A percentile compares a stretch with the other conserved stretches of the same genome.
Evolutionary conservation across 163 green algal genomes (phyloP).

Genomic region (Scenedesmus sp.): DNA sequence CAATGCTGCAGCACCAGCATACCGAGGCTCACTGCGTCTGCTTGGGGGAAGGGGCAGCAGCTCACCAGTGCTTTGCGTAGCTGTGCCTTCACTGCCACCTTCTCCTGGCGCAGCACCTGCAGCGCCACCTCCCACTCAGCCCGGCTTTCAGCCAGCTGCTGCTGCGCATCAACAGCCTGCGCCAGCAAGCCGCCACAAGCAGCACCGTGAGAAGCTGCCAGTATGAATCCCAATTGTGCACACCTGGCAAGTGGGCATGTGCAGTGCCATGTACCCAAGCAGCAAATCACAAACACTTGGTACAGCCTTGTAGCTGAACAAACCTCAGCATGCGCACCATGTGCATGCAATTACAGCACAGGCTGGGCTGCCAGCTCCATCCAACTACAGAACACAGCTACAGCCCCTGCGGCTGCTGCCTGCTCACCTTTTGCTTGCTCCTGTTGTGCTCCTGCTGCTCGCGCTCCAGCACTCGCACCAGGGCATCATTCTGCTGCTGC

Average conservation of each 20-base stretch:
- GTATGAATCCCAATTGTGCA: too few species aligned
- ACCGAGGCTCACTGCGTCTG: not conserved
- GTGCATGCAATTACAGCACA: too few species aligned
- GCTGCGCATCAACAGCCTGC: slow-evolving; percentile 21
- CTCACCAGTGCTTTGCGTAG: slow-evolving; percentile 32
- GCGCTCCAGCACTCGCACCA: slow-evolving; percentile 42
- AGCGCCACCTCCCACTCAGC: slow-evolving; percentile 30
- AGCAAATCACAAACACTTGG: not conserved
- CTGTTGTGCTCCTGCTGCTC: slow-evolving; percentile 27
- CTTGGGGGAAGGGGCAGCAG: too few species aligned
- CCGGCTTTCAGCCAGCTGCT: slow-evolving; percentile 9
- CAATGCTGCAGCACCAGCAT: too few species aligned
- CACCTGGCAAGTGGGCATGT: not conserved
- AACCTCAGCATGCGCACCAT: too few species aligned
- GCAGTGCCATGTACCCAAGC: not conserved
- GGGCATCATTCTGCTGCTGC: slow-evolving; percentile 44
- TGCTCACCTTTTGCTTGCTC: slow-evolving; percentile 1
- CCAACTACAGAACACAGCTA: too few species aligned
- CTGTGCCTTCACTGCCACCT: not conserved
- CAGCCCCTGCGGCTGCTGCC: too few species aligned
- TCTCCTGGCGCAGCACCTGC: slow-evolving; percentile 32
- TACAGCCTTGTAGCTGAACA: too few species aligned
- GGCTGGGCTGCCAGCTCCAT: too few species aligned
- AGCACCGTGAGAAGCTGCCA: not conserved
- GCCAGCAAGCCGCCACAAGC: not conserved